These are phyloP conservation scores for Ogataea minuta DNA, from an alignment of 805 yeast species.

Conservation along the genomic window DNA sequence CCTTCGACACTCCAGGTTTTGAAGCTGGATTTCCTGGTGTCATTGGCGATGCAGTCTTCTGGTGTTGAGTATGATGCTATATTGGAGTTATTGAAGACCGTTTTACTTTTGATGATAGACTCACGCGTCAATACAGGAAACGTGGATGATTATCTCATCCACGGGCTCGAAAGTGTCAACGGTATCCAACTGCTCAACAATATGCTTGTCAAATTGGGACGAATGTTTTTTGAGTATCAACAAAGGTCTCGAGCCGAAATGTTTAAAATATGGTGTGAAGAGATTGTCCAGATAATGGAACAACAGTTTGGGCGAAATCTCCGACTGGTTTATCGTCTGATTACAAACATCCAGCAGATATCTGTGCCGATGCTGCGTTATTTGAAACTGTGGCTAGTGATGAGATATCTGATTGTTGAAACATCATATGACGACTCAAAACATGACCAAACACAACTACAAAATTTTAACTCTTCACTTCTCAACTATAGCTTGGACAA, in stretches of 20 bases:
- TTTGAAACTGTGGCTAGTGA: conserved; percentile 18
- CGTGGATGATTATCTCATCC: conserved; percentile 8
- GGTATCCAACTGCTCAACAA: conserved; percentile 15
- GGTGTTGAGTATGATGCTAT: neutral
- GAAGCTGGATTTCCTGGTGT: conserved; percentile 13
- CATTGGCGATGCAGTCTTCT: conserved; percentile 1
- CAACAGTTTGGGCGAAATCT: conserved; percentile 4
- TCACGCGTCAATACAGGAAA: conserved; percentile 16
- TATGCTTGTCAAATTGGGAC: conserved; percentile 10
- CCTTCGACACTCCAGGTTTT: conserved; percentile 13
- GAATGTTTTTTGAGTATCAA: conserved; percentile 7
- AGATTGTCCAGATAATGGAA: conserved; percentile 5
- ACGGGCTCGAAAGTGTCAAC: conserved; percentile 8
- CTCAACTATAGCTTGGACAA: conserved; percentile 2
- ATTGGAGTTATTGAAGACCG: conserved; percentile 3
- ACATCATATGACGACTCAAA: conserved; percentile 16
- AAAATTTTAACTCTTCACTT: neutral
- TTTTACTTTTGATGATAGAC: conserved; percentile 14
- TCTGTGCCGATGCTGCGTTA: conserved; percentile 14
- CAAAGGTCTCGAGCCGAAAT: neutral
- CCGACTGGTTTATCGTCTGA: conserved; percentile 14
- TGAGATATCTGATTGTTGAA: conserved; percentile 13
- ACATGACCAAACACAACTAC: neutral
- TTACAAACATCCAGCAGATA: conserved; percentile 14
- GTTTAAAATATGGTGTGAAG: conserved; percentile 5